Conservation (phyloP, 2,329 filamentous ascomycete species). For the Cryoendolithus antarcticus region DNA sequence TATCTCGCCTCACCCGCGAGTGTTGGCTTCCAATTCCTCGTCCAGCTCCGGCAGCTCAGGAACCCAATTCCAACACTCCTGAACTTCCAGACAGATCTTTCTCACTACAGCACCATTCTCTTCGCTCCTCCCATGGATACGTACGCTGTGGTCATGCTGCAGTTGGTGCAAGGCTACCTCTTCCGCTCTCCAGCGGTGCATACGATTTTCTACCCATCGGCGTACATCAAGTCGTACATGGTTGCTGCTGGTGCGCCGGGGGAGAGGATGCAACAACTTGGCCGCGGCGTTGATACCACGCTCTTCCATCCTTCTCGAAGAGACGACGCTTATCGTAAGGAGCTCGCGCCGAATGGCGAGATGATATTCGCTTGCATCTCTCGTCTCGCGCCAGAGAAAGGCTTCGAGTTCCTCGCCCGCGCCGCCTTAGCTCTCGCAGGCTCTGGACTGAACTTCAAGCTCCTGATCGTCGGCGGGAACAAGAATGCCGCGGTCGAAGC, state of each 20-base stretch:
- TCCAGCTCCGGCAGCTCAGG: slow-evolving; percentile 52
- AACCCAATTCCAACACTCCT: slow-evolving; percentile 48
- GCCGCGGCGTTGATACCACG: slow-evolving; percentile 52
- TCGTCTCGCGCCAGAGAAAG: slow-evolving; percentile 57
- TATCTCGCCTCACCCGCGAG: slow-evolving; percentile 59
- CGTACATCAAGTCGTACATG: slow-evolving; percentile 50
- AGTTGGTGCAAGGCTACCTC: slow-evolving; percentile 52
- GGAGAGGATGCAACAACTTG: slow-evolving; percentile 47
- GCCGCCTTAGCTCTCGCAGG: slow-evolving; percentile 43
- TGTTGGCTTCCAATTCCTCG: slow-evolving; percentile 57
- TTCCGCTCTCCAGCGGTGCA: slow-evolving; percentile 50
- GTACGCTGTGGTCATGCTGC: slow-evolving; percentile 50
- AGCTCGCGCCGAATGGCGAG: slow-evolving; percentile 50
- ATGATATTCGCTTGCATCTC: slow-evolving; percentile 55
- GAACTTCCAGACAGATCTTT: slow-evolving; percentile 62
- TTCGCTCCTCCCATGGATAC: slow-evolving; percentile 50
- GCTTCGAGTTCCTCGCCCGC: slow-evolving; percentile 53
- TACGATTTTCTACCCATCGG: slow-evolving; percentile 58
- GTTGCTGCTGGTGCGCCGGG: slow-evolving; percentile 42
- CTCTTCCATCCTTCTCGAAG: slow-evolving; percentile 46
- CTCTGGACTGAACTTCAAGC: slow-evolving; percentile 46
- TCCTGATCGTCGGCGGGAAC: slow-evolving; percentile 58
- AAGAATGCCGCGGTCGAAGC: slow-evolving; percentile 50
- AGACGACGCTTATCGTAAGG: slow-evolving; percentile 38
- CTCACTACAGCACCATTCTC: slow-evolving; percentile 57